Evolutionary conservation across 306 rosid genomes (phyloP).

Genomic region (Ochetophila trinervis): DNA sequence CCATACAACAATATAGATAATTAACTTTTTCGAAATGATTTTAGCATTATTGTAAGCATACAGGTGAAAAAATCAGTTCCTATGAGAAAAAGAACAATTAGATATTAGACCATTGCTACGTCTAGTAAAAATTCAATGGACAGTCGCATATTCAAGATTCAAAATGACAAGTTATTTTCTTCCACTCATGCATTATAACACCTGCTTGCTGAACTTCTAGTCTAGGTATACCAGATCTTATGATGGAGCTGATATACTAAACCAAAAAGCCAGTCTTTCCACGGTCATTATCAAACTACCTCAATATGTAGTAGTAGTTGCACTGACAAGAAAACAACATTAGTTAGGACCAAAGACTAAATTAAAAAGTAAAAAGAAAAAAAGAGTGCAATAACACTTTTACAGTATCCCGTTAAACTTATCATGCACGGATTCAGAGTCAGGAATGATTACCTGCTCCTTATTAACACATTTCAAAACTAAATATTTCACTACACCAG

Average conservation of each 20-base stretch:
- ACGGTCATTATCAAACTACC: constrained; percentile 64
- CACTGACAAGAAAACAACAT: constrained; percentile 53
- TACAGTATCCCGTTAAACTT: not conserved
- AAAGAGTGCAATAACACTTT: not conserved
- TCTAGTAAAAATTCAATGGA: not conserved
- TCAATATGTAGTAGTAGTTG: constrained; percentile 73
- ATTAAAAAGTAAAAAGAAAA: not conserved
- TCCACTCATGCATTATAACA: constrained; percentile 21
- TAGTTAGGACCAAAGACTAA: constrained; percentile 10
- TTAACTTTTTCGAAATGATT: not conserved
- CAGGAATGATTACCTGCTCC: too few species aligned
- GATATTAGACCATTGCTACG: not conserved
- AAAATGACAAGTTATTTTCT: constrained; percentile 27
- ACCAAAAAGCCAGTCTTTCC: constrained; percentile 93
- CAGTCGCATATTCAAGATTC: constrained; percentile 20
- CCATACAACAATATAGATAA: not conserved
- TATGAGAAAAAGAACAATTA: not conserved
- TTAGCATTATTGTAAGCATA: not conserved
- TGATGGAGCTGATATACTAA: constrained; percentile 85
- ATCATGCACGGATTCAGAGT: too few species aligned
- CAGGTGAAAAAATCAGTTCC: not conserved
- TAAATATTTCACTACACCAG: too few species aligned
- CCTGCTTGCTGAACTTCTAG: constrained; percentile 33
- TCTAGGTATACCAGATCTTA: constrained; percentile 33
- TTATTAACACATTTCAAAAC: too few species aligned